A percentile compares a stretch with the other conserved stretches of the same genome.
phyloP scores from a whole-genome alignment of 2,329 filamentous ascomycete genomes.

The Penicillium sp. region DNA sequence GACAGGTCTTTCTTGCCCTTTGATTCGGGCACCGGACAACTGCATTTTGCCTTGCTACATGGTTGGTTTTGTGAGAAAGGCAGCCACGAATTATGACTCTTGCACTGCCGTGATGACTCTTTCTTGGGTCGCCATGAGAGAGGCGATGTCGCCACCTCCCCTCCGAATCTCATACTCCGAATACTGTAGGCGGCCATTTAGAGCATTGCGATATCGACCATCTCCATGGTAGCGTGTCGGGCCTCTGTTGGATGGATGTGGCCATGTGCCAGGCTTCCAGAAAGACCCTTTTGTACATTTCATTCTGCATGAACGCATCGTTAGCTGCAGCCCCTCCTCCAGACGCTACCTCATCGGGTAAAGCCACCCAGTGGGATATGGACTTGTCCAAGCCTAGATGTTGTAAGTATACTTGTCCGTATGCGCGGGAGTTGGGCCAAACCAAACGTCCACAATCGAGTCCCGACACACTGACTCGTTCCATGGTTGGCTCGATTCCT shows the following conservation, averaged over 20 bases:
- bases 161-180: no score
- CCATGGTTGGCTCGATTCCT: conserved; percentile 23
- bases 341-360: conserved; percentile 4
- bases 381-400: conserved; percentile 3
- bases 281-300: conserved; percentile 17
- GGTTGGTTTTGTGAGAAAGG: conserved; percentile 4
- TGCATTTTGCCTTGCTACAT: conserved; percentile 7
- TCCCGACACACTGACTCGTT: conserved; percentile 2
- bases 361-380: conserved; percentile 4
- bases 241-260: conserved; percentile 18
- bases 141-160: no score
- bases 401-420: no score
- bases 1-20: conserved; percentile 8
- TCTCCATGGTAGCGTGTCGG: conserved; percentile 11
- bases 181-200: background rate
- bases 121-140: no score
- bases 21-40: conserved; percentile 20
- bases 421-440: no score
- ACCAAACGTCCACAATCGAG: background rate
- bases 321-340: conserved; percentile 11
- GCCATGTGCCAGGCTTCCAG: conserved; percentile 26
- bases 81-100: conserved; percentile 6
- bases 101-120: background rate
- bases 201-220: conserved; percentile 3
- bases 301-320: conserved; percentile 23